Conservation (phyloP, 2,329 filamentous ascomycete species). For the Exophiala oligosperma region DNA sequence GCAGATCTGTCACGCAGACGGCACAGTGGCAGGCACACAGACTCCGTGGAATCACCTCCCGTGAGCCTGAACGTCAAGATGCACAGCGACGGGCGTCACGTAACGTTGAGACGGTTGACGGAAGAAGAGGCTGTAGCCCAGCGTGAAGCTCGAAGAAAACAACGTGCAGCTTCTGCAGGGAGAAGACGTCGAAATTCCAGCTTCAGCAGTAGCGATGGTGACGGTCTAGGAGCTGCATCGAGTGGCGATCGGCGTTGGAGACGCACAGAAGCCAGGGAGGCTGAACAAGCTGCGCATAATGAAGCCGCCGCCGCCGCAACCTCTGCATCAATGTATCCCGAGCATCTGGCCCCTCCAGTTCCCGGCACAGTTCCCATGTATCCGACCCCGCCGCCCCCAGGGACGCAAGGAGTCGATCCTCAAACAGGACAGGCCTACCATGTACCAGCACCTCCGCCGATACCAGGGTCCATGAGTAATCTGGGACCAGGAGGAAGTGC, state of each 20-base stretch:
- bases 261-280: constrained; percentile 50
- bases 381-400: constrained; percentile 25
- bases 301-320: constrained; percentile 32
- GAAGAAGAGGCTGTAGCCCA: constrained; percentile 63
- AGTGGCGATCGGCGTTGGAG: constrained; percentile 45
- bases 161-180: constrained; percentile 38
- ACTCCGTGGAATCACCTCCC: constrained; percentile 56
- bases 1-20: constrained; percentile 35
- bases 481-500: constrained; percentile 41
- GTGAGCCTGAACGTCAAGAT: constrained; percentile 66
- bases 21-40: constrained; percentile 39
- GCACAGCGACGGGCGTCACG: constrained; percentile 63
- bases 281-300: constrained; percentile 47
- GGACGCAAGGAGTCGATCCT: constrained; percentile 18
- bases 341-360: not conserved
- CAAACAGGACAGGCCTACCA: constrained; percentile 21
- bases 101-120: constrained; percentile 61
- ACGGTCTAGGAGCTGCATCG: constrained; percentile 33
- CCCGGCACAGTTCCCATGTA: constrained; percentile 10
- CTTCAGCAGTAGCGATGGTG: constrained; percentile 43
- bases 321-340: constrained; percentile 20
- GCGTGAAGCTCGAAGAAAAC: constrained; percentile 54
- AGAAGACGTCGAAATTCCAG: constrained; percentile 41
- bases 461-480: constrained; percentile 42
- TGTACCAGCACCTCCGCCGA: constrained; percentile 38